Conservation (phyloP, 345 rosid genomes). For the Moringa oleifera region DNA sequence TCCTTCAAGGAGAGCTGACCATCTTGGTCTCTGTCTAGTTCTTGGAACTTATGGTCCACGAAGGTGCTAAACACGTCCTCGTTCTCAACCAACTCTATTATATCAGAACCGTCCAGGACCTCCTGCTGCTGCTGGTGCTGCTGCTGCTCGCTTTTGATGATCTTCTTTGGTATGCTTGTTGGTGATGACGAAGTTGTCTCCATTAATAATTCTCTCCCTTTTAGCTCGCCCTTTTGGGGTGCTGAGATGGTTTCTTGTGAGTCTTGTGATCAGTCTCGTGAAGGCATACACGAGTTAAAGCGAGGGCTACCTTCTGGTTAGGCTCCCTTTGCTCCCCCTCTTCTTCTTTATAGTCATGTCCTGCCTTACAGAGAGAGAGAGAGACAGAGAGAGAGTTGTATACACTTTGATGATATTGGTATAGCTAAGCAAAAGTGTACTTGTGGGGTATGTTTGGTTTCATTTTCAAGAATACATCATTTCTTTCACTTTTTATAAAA, state of each 20-base stretch:
- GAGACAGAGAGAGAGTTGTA: background rate
- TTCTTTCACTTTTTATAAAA: background rate
- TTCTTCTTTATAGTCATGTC: background rate
- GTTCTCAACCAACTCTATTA: conserved; percentile 86
- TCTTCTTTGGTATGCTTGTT: background rate
- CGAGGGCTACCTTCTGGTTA: background rate
- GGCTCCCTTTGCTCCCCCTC: conserved; percentile 1
- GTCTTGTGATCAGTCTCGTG: conserved; percentile 37
- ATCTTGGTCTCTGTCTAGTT: conserved; percentile 71
- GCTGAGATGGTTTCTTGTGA: conserved; percentile 20
- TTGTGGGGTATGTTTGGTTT: conserved; percentile 19
- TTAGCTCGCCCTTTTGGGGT: background rate
- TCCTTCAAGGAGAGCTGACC: conserved; percentile 82
- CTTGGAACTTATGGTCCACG: conserved; percentile 79
- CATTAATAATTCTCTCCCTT: conserved; percentile 8
- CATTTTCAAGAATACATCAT: background rate
- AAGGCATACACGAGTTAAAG: conserved; percentile 24
- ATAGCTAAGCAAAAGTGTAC: background rate
- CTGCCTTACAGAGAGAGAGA: background rate
- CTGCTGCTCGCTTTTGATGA: conserved; percentile 4
- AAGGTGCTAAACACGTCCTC: conserved; percentile 64
- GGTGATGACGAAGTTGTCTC: background rate
- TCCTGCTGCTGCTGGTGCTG: conserved; percentile 28
- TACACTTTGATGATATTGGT: background rate
- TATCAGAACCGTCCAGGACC: conserved; percentile 81